phyloP scores from a whole-genome alignment of 768 basidiomycete genomes.

The Chiua virens region DNA sequence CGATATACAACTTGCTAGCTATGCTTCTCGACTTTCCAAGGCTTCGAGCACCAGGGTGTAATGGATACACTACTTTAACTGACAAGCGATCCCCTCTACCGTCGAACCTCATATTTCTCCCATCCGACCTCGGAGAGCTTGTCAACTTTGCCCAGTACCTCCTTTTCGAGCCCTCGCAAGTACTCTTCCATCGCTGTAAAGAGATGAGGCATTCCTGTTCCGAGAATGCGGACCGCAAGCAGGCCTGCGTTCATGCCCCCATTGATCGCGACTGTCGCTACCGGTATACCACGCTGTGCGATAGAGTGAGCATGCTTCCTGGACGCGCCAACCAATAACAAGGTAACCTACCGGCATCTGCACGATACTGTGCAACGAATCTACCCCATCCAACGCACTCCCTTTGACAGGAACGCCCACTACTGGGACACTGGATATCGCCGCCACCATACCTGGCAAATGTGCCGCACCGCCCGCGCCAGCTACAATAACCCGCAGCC shows the following conservation, averaged over 20 bases:
- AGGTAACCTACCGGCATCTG: constrained; percentile 88
- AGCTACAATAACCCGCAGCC: constrained; percentile 78
- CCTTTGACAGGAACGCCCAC: constrained; percentile 98
- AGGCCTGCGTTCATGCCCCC: constrained; percentile 93
- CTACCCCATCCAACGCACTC: constrained; percentile 90
- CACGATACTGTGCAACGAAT: constrained; percentile 95
- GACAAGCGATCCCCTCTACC: constrained; percentile 6
- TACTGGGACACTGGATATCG: constrained; percentile 89
- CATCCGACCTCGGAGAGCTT: constrained; percentile 78
- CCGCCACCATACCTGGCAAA: constrained; percentile 97
- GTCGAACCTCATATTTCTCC: constrained; percentile 69
- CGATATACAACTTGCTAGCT: no score
- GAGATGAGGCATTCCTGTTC: constrained; percentile 67
- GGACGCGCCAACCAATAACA: neutral
- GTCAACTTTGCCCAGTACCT: constrained; percentile 80
- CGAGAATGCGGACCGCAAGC: constrained; percentile 88
- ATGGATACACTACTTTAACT: no score
- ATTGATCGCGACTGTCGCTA: constrained; percentile 96
- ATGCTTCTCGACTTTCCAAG: no score
- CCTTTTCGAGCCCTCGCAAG: constrained; percentile 62
- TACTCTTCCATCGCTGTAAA: constrained; percentile 71
- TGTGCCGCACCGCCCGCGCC: constrained; percentile 99
- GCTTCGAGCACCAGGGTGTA: no score
- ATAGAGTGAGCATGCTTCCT: neutral
- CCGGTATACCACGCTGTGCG: constrained; percentile 86